Conservation (phyloP, 768 basidiomycete species). For the Neoboletus magnificus region DNA sequence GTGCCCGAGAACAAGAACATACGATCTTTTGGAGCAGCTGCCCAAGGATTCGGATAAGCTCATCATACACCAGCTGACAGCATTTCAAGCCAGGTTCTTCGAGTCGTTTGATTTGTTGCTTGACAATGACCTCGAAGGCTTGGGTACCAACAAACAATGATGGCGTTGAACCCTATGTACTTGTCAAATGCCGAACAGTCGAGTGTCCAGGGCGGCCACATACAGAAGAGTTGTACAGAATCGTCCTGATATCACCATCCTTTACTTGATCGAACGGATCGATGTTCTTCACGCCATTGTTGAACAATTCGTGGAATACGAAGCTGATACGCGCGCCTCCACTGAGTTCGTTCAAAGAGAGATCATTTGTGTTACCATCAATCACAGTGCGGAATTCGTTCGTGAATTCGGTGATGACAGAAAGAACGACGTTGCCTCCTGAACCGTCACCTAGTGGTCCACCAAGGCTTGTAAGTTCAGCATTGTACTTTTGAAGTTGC, state of each 20-base stretch:
- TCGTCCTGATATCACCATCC: constrained; percentile 94
- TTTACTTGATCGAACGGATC: constrained; percentile 99
- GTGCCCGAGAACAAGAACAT: constrained; percentile 25
- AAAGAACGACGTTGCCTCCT: constrained; percentile 88
- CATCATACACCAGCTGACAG: constrained; percentile 94
- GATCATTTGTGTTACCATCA: constrained; percentile 95
- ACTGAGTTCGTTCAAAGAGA: constrained; percentile 93
- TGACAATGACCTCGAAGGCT: constrained; percentile 98
- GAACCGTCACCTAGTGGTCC: constrained; percentile 82
- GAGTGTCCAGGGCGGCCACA: constrained; percentile 29
- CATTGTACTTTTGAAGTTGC: constrained; percentile 84
- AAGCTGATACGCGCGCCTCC: constrained; percentile 98
- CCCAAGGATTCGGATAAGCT: constrained; percentile 92
- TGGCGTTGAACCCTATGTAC: constrained; percentile 82
- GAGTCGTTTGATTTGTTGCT: constrained; percentile 96
- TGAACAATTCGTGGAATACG: constrained; percentile 98
- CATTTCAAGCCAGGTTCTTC: constrained; percentile 95
- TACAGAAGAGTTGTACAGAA: constrained; percentile 97
- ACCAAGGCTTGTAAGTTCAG: constrained; percentile 81
- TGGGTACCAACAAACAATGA: constrained; percentile 95
- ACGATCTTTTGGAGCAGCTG: constrained; percentile 91
- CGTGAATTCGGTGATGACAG: constrained; percentile 98
- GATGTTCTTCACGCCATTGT: constrained; percentile 91
- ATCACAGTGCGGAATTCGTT: constrained; percentile 95
- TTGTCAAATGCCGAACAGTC: not conserved